phyloP scores from a whole-genome alignment of 2,329 filamentous ascomycete species.

The Aspergillus neotritici region DNA sequence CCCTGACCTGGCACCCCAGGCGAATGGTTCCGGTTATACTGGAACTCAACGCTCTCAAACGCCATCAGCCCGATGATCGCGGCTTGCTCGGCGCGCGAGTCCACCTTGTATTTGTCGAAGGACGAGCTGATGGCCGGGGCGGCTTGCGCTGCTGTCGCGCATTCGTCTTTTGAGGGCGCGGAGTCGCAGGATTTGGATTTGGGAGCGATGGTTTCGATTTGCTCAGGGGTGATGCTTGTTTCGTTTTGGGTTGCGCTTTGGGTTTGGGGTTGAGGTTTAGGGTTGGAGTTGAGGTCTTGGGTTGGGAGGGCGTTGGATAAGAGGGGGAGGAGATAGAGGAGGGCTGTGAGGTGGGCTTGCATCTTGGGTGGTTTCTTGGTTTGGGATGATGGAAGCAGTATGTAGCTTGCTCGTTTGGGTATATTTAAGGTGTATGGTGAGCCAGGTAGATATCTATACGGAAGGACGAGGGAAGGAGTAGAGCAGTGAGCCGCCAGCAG shows the following conservation, averaged over 20 bases:
- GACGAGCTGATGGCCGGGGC: constrained; percentile 52
- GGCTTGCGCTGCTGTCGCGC: constrained; percentile 59
- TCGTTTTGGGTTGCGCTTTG: not conserved
- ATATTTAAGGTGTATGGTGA: too few relatives aligned
- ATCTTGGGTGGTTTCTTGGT: too few relatives aligned
- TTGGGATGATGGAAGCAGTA: too few relatives aligned
- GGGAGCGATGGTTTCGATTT: constrained; percentile 50
- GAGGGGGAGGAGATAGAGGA: constrained; percentile 13
- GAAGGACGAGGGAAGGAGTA: too few relatives aligned
- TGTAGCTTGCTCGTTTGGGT: too few relatives aligned
- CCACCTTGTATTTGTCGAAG: constrained; percentile 55
- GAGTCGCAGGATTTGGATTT: constrained; percentile 50
- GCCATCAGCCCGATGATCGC: constrained; percentile 65
- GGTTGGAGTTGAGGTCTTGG: constrained; percentile 3
- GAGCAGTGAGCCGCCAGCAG: too few relatives aligned
- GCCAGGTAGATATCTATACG: too few relatives aligned
- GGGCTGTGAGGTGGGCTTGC: too few relatives aligned
- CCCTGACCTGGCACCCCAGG: constrained; percentile 60
- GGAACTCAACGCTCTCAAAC: constrained; percentile 64
- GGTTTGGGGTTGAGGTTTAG: not conserved
- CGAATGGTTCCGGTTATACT: constrained; percentile 64
- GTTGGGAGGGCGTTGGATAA: constrained; percentile 11
- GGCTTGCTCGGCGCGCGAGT: constrained; percentile 55
- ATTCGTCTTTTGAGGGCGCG: constrained; percentile 50
- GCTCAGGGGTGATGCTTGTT: constrained; percentile 25